These are phyloP conservation scores for Seiridium cupressi DNA, from an alignment of 2,329 filamentous ascomycete genomes.

Conservation along the genomic window DNA sequence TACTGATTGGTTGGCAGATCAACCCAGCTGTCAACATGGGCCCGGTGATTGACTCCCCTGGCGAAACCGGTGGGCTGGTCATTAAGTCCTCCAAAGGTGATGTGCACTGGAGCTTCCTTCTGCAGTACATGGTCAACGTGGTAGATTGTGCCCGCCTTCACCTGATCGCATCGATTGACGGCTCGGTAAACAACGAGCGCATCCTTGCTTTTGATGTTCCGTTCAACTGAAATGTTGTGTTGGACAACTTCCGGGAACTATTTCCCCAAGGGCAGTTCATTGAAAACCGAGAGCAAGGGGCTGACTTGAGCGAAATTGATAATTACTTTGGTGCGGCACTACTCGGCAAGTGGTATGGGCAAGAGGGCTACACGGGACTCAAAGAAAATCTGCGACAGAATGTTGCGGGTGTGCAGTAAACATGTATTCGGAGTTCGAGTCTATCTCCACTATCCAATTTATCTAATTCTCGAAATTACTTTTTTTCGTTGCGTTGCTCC, in stretches of 20 bases:
- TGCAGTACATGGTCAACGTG: not conserved
- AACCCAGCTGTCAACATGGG: not conserved
- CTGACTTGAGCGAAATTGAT: not conserved
- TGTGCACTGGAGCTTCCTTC: not conserved
- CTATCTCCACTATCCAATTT: no score
- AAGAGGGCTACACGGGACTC: not conserved
- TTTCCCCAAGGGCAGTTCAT: not conserved
- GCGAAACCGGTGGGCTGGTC: not conserved
- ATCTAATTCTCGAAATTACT: no score
- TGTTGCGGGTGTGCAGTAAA: not conserved
- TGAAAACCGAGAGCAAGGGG: not conserved
- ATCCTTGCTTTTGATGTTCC: conserved; percentile 1
- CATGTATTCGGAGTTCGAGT: no score
- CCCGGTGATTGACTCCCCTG: not conserved
- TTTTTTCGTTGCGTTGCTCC: no score
- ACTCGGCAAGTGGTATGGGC: not conserved
- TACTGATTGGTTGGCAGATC: not conserved
- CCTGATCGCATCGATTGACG: conserved; percentile 3
- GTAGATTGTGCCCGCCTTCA: conserved; percentile 5
- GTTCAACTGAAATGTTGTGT: conserved; percentile 4
- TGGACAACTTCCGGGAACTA: not conserved
- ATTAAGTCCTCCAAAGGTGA: not conserved
- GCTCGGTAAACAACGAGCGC: not conserved
- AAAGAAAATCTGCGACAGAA: not conserved
- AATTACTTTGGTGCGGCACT: not conserved